These are phyloP conservation scores for Fusarium begoniae DNA, from an alignment of 2,329 filamentous ascomycete species.

Conservation along the genomic window DNA sequence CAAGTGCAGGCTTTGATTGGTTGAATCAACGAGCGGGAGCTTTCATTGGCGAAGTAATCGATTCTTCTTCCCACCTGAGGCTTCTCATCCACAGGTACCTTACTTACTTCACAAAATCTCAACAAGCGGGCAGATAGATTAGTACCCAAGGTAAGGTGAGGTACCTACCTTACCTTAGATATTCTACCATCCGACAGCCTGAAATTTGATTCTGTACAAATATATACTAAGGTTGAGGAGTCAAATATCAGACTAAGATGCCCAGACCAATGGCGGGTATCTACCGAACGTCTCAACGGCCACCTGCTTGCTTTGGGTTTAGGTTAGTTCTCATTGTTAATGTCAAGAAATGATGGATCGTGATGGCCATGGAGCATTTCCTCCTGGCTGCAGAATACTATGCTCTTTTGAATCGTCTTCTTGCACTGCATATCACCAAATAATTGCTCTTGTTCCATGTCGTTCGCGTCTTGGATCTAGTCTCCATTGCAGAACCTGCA, in stretches of 20 bases:
- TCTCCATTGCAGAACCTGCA: neutral
- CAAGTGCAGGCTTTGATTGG: neutral
- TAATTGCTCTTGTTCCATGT: neutral
- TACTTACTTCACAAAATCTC: neutral
- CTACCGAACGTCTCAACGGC: neutral
- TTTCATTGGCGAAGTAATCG: neutral
- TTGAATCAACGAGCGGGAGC: neutral
- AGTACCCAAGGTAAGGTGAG: no score
- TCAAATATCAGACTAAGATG: neutral
- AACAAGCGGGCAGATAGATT: neutral
- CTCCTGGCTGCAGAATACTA: neutral
- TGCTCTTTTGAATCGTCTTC: neutral
- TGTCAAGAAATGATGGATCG: neutral
- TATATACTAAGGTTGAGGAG: neutral
- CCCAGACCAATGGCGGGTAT: neutral
- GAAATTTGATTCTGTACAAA: neutral
- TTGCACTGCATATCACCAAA: neutral
- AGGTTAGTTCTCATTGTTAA: neutral
- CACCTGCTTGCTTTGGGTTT: neutral
- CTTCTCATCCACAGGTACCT: neutral
- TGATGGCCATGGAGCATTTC: neutral
- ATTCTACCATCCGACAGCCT: neutral
- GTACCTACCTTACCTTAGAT: neutral
- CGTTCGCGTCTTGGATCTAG: neutral
- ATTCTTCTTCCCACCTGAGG: neutral